Conservation (phyloP, 2,329 filamentous ascomycete genomes). For the Fonsecaea multimorphosa region DNA sequence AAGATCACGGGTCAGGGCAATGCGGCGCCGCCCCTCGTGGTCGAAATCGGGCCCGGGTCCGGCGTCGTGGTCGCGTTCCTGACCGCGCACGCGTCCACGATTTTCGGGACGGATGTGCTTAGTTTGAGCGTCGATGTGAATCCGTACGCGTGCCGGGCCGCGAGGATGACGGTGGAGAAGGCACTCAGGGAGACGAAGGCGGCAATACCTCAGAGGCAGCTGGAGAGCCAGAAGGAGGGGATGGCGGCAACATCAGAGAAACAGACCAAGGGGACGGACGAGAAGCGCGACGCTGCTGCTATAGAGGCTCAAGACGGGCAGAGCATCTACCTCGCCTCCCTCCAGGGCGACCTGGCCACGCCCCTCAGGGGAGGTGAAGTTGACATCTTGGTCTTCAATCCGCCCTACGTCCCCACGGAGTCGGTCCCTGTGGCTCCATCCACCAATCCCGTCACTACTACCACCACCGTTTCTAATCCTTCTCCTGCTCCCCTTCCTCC, state of each 20-base stretch:
- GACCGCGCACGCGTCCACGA: constrained; percentile 71
- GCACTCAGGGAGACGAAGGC: constrained; percentile 52
- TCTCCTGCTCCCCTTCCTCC: no score
- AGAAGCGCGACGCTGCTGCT: no score
- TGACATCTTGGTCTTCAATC: constrained; percentile 94
- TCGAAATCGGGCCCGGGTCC: constrained; percentile 90
- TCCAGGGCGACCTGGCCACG: constrained; percentile 72
- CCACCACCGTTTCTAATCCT: constrained; percentile 24
- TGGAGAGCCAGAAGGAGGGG: no score
- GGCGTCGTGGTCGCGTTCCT: constrained; percentile 92
- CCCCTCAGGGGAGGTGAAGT: constrained; percentile 65
- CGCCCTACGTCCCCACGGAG: constrained; percentile 90
- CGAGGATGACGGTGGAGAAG: constrained; percentile 67
- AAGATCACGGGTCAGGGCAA: background rate
- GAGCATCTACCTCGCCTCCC: constrained; percentile 65
- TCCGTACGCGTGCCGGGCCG: constrained; percentile 78
- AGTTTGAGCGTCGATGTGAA: constrained; percentile 85
- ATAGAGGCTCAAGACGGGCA: background rate
- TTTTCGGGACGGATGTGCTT: constrained; percentile 75
- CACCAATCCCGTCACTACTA: background rate
- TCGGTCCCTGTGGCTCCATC: constrained; percentile 65
- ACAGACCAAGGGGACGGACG: background rate
- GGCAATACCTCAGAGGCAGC: no score
- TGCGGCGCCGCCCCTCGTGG: constrained; percentile 67
- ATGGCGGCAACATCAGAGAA: background rate